Percentiles rank a stretch among this genome's conserved stretches.
Conservation (phyloP, 2,329 filamentous ascomycete species). For the Trematosphaeria pertusa region DNA sequence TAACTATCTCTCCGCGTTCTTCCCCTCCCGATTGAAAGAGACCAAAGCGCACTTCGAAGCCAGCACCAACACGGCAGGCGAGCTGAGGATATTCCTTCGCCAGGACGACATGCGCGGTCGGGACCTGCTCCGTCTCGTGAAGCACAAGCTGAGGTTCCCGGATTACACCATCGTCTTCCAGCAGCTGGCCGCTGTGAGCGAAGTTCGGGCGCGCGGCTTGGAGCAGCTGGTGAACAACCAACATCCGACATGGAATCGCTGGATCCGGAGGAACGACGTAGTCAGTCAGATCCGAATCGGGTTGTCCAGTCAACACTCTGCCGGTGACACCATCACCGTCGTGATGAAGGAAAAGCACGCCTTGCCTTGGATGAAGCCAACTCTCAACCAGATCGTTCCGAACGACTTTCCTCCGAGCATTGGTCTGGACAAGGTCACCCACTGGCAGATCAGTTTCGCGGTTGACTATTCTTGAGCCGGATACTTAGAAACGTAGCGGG, state of each 20-base stretch:
- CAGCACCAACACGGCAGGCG: constrained; percentile 10
- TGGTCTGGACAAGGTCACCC: constrained; percentile 6
- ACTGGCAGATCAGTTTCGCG: constrained; percentile 11
- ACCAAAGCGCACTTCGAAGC: constrained; percentile 4
- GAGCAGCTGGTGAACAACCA: constrained; percentile 20
- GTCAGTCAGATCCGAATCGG: constrained; percentile 22
- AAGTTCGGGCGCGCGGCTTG: constrained; percentile 4
- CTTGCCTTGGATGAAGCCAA: constrained; percentile 16
- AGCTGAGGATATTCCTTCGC: constrained; percentile 21
- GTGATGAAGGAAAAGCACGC: constrained; percentile 23
- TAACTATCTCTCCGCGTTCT: constrained; percentile 31
- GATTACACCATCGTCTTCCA: constrained; percentile 15
- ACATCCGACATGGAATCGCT: constrained; percentile 19
- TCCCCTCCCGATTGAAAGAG: constrained; percentile 10
- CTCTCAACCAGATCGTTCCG: not conserved
- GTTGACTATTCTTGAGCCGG: constrained; percentile 28
- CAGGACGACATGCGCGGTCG: constrained; percentile 6
- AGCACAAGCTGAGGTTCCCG: constrained; percentile 25
- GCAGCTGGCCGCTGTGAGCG: not conserved
- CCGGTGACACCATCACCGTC: constrained; percentile 3
- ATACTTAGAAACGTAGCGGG: too few relatives aligned
- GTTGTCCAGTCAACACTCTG: not conserved
- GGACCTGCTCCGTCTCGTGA: constrained; percentile 25
- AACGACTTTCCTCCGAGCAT: constrained; percentile 6
- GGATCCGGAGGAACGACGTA: constrained; percentile 9